Evolutionary conservation across 2,329 filamentous ascomycete species (phyloP), one percentile per base, ranked within the genome.

Genomic region (Zelopaecilomyces penicillatus): DNA sequence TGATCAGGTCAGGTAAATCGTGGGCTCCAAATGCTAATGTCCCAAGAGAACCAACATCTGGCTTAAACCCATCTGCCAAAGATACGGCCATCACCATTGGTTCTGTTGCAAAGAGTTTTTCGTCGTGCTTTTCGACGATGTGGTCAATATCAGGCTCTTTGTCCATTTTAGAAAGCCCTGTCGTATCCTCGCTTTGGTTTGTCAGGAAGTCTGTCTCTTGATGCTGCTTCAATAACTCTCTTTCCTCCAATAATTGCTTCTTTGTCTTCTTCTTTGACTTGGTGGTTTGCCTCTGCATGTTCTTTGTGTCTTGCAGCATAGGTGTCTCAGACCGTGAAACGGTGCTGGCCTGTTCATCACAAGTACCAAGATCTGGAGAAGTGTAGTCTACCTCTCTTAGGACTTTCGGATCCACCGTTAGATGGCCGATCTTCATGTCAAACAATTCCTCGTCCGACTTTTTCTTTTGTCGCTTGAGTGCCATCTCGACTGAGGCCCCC

Each of bases 391-490:
- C 68, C 27, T 71, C 65, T 36, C 71, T 57, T 51, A 67, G 61
- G 28, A 69, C 64, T 11, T 70, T 67, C 42, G 73, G 67, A 30
- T 74, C 72, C 30, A 67, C 64, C 43, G 75, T 74, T 26, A 78
- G 68, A 45, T 69, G 71, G 41, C 73, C 70, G 26, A 78, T 70
- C 31, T 74, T 76, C 37, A 85, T 70, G 10, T 78, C 81, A 57
- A 89, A 89, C 5, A 91, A 71, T 54, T 88, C 85, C 54, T 91
- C 86, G 46, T 90, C 86, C 0, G 73, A 73, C 60, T 87, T 87
- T 68, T 87, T 88, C 68, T 89, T 91, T 55, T 83, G 85, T 40
- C 87, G 80, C 63, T 95, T 93, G 41, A 85, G 78, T 39, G 83
- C 76, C 44, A 77, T 76, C 46, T 85, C 78, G 19, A 86, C 76